Evolutionary conservation across 106 monocot species (phyloP), one percentile per base, ranked within the genome.

Genomic region (Narthecium ossifragum): DNA sequence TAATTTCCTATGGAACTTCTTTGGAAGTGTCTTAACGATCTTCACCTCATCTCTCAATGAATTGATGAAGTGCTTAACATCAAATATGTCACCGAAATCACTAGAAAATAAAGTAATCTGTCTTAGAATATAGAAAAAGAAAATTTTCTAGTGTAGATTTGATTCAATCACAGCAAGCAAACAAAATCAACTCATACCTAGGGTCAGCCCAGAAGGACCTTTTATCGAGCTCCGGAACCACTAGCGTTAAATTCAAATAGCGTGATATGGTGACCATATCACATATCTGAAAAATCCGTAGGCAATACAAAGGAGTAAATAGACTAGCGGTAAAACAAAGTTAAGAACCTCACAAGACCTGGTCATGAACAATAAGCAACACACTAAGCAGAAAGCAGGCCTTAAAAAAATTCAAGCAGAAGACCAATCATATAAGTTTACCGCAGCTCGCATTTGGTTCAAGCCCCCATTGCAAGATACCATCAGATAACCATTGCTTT

Each of bases 371-470:
- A 43, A 29, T 34, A 29, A 26, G 21, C 8, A 18, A 45, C 12
- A 45, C 13, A 20, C 4, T 39, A 11, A 59, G 9, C 27, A 13
- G 7, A 60, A 27, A 15, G 1, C 26, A 61, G n/a, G 31, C 14
- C 27, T 18, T 51, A 24, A 26, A 59, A 69, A 43, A 29, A 37
- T 27, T 8, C 10, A 60, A 59, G 6, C 61, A 55, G 31, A 54
- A 41, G 51, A n/a, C 6, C 48, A 63, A 34, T 2, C 15, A 26
- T 29, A 37, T 28, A 15, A 57, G 46, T 69, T 36, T 37, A 93
- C 93, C 57, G 88, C 93, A 62, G 88, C 85, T 74, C 93, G 63
- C 93, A 93, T 93, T 78, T 93, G 93, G 62, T 93, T 93, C 38
- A 93, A 61, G 21, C 93, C 93, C 15, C 93, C 88, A 74, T 88